Evolutionary conservation across 257 asterid species (phyloP).

Genomic region (Catharanthus roseus): DNA sequence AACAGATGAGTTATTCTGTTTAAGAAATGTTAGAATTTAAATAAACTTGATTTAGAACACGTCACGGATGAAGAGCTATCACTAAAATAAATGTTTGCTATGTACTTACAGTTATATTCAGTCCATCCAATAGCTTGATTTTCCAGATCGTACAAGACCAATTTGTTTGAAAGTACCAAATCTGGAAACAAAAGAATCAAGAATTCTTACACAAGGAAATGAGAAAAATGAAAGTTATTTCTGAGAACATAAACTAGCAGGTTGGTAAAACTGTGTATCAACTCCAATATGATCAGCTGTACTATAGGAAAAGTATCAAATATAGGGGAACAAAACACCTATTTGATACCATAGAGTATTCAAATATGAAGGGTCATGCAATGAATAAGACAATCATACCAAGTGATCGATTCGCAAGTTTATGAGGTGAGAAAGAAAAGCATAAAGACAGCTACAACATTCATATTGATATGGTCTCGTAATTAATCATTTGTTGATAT

Average conservation of each 20-base stretch:
- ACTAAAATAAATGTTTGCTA: not conserved
- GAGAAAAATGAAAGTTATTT: not conserved
- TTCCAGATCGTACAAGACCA: slow-evolving; percentile 89
- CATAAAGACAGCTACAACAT: not conserved
- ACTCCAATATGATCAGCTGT: not conserved
- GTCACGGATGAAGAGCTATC: not conserved
- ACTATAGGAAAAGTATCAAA: not conserved
- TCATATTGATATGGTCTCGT: not conserved
- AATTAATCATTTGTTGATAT: not conserved
- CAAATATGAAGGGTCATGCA: not conserved
- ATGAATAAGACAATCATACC: not conserved
- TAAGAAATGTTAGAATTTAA: not conserved
- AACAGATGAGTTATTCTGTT: not conserved
- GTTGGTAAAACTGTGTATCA: not conserved
- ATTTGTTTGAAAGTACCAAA: slow-evolving; percentile 89
- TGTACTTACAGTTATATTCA: slow-evolving; percentile 86
- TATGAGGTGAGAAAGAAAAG: not conserved
- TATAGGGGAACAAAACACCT: not conserved
- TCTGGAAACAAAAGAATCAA: slow-evolving; percentile 46
- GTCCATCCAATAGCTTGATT: slow-evolving; percentile 98
- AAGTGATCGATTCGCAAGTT: not conserved
- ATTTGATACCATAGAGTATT: not conserved
- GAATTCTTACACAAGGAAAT: not conserved
- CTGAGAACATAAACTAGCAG: not conserved
- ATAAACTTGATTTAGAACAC: not conserved